phyloP scores from a whole-genome alignment of 1,284 basidiomycete genomes.

The Puccinia triticina region DNA sequence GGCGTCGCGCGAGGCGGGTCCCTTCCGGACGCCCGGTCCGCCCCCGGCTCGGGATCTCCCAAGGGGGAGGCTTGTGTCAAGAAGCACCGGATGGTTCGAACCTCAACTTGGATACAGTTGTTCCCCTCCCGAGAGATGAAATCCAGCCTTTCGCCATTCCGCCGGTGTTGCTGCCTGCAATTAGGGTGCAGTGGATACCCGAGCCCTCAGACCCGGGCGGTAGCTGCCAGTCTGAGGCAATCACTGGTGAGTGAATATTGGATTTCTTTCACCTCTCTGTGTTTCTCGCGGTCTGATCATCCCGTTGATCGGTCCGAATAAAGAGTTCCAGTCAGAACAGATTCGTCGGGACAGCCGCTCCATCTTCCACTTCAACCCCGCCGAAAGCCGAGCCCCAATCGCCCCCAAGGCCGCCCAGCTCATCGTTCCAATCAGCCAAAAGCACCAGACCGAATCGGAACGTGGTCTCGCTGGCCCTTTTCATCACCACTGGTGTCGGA shows the following conservation, averaged over 20 bases:
- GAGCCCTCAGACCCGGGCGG: not conserved
- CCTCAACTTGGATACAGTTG: no score
- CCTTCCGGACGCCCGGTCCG: no score
- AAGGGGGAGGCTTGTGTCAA: no score
- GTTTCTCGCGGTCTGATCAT: not conserved
- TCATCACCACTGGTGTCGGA: slow-evolving; percentile 77
- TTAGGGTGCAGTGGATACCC: not conserved
- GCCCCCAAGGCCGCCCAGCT: not conserved
- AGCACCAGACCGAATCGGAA: slow-evolving; percentile 24
- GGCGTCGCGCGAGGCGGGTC: no score
- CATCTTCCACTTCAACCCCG: not conserved
- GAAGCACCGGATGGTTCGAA: no score
- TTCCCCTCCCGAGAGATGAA: not conserved
- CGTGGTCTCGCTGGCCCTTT: slow-evolving; percentile 77
- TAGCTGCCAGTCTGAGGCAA: not conserved
- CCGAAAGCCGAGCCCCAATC: not conserved
- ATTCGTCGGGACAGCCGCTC: not conserved
- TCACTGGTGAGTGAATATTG: not conserved
- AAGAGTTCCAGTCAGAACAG: not conserved
- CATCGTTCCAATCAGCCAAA: not conserved
- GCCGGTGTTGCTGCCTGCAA: not conserved
- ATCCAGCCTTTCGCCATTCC: not conserved
- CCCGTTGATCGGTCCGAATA: not conserved
- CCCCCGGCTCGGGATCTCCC: no score
- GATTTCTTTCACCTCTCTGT: not conserved